phyloP scores from a whole-genome alignment of 2,329 filamentous ascomycete species.

The Aspergillus sp. region DNA sequence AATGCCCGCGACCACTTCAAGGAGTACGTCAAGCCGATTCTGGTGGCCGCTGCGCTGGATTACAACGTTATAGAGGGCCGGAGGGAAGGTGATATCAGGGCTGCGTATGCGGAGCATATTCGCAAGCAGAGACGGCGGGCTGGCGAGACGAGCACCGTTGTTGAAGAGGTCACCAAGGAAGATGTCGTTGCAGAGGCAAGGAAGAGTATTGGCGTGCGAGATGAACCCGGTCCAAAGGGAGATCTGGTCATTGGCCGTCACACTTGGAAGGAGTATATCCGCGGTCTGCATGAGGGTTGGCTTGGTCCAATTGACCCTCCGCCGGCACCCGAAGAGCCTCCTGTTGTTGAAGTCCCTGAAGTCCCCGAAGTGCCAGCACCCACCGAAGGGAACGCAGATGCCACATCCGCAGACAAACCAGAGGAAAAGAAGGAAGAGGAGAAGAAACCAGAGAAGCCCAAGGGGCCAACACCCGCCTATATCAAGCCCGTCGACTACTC shows the following conservation, averaged over 20 bases:
- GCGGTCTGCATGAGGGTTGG: slow-evolving; percentile 95
- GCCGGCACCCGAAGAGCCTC: slow-evolving; percentile 18
- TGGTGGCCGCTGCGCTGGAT: slow-evolving; percentile 86
- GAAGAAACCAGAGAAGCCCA: slow-evolving; percentile 49
- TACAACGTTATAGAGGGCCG: slow-evolving; percentile 95
- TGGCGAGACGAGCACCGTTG: slow-evolving; percentile 52
- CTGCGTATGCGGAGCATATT: slow-evolving; percentile 82
- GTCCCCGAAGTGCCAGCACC: slow-evolving; percentile 17
- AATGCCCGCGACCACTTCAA: slow-evolving; percentile 91
- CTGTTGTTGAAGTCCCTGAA: slow-evolving; percentile 20
- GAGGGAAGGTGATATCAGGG: slow-evolving; percentile 87
- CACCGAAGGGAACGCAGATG: slow-evolving; percentile 18
- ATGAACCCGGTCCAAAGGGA: slow-evolving; percentile 73
- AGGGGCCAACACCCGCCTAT: slow-evolving; percentile 68
- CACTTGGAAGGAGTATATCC: slow-evolving; percentile 95
- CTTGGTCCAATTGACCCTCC: slow-evolving; percentile 71
- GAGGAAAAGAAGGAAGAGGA: slow-evolving; percentile 46
- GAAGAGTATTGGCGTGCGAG: slow-evolving; percentile 64
- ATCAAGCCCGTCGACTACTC: slow-evolving; percentile 73
- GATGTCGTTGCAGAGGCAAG: slow-evolving; percentile 64
- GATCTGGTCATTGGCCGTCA: slow-evolving; percentile 89
- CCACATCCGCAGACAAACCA: slow-evolving; percentile 28
- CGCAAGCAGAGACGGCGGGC: slow-evolving; percentile 63
- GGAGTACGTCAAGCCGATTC: slow-evolving; percentile 90
- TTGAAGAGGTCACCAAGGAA: slow-evolving; percentile 53